Percentiles rank a stretch among this genome's conserved stretches.
phyloP scores from a whole-genome alignment of 768 basidiomycete species.

The Trametes sanguinea region DNA sequence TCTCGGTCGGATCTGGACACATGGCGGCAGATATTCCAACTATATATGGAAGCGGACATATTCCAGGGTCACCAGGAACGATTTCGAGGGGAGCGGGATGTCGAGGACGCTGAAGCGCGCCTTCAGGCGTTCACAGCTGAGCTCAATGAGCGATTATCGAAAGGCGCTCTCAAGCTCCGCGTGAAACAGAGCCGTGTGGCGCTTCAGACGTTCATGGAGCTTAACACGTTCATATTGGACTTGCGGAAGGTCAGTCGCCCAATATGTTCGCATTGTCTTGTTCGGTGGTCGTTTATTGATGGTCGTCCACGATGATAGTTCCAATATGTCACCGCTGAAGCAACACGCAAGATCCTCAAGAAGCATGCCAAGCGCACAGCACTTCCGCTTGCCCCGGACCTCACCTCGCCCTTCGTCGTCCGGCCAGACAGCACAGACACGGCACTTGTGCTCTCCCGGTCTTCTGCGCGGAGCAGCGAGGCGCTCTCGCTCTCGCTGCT shows the following conservation, averaged over 20 bases:
- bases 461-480: slow-evolving; percentile 2
- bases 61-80: slow-evolving; percentile 75
- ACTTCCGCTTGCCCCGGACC: slow-evolving; percentile 58
- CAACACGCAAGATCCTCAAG: slow-evolving; percentile 90
- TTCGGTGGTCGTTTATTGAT: not conserved
- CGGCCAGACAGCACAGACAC: not conserved
- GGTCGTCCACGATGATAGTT: slow-evolving; percentile 50
- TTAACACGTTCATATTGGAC: slow-evolving; percentile 80
- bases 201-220: slow-evolving; percentile 50
- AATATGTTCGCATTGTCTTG: not conserved
- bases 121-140: slow-evolving; percentile 67
- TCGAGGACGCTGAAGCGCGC: slow-evolving; percentile 70
- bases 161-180: slow-evolving; percentile 49
- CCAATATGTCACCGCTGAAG: slow-evolving; percentile 82
- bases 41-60: slow-evolving; percentile 84
- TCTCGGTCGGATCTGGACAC: slow-evolving; percentile 68
- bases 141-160: slow-evolving; percentile 46
- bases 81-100: slow-evolving; percentile 62
- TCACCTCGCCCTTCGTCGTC: slow-evolving; percentile 24
- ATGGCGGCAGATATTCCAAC: slow-evolving; percentile 88
- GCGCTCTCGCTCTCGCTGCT: slow-evolving; percentile 53
- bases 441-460: slow-evolving; percentile 3
- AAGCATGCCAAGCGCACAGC: slow-evolving; percentile 92
- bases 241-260: slow-evolving; percentile 64
- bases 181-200: slow-evolving; percentile 48